Evolutionary conservation across 371 early-diverging fungal genomes (phyloP).

Genomic region (Saksenaea vasiformis): DNA sequence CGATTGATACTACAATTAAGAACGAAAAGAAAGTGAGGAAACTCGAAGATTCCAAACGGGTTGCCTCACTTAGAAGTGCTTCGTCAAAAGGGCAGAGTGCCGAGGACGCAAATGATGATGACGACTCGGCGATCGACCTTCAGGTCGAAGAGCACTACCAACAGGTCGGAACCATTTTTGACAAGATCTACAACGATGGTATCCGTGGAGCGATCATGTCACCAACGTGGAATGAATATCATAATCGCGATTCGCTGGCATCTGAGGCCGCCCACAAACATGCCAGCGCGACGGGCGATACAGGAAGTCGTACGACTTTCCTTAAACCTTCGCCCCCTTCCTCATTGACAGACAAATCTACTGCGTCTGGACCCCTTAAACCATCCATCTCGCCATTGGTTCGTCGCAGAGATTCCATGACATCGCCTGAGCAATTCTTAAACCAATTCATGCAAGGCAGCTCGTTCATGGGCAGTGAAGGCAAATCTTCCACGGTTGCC

Average conservation of each 20-base stretch:
- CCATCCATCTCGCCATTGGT: conserved; percentile 37
- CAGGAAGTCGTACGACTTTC: conserved; percentile 11
- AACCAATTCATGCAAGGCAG: conserved; percentile 30
- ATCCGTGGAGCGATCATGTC: conserved; percentile 33
- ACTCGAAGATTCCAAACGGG: conserved; percentile 37
- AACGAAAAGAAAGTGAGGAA: conserved; percentile 72
- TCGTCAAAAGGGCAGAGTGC: conserved; percentile 9
- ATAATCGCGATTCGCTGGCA: not conserved
- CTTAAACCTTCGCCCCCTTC: conserved; percentile 11
- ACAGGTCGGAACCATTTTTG: conserved; percentile 51
- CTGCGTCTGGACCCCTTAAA: conserved; percentile 26
- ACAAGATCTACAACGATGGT: conserved; percentile 58
- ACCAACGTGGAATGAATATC: conserved; percentile 23
- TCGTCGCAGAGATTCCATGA: conserved; percentile 36
- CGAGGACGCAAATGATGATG: conserved; percentile 30
- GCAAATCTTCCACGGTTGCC: not conserved
- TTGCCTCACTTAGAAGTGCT: conserved; percentile 6
- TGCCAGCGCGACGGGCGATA: not conserved
- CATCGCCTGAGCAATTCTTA: conserved; percentile 48
- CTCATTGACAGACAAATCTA: not conserved
- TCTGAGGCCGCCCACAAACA: not conserved
- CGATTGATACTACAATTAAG: conserved; percentile 69
- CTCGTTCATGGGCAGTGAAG: not conserved
- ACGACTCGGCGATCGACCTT: conserved; percentile 47
- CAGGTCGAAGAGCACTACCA: conserved; percentile 40